Evolutionary conservation across 1,139 yeast genomes (phyloP), one percentile per base, ranked within the genome.

Genomic region (Arxiozyma bovina): DNA sequence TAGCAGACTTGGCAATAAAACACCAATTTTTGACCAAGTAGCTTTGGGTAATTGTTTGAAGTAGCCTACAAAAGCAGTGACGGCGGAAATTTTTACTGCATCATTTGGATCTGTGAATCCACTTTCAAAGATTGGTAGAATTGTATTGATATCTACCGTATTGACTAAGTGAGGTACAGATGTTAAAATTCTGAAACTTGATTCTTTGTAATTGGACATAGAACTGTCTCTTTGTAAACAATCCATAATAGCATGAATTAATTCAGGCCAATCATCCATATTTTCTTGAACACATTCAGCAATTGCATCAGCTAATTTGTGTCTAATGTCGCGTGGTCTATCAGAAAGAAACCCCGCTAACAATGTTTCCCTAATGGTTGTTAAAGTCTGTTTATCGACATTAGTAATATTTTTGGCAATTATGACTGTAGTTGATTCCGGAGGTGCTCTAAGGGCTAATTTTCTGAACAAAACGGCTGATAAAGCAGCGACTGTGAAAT

Each of bases 261-360:
- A 77, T 50, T 87, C 91, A 34, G 83, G 80, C 98, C 98, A 91
- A 17, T 76, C 71, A 27, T 75, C 74, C 43, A 74, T 69, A 61
- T 82, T 87, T 50, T 78, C 82, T 62, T 82, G 83, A 3, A 96
- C 95, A 45, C 93, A 82, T 70, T 91, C 98, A 1, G 98, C 88
- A 55, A 93, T 87, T 4, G 96, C 96, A 73, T 93, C 99, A 4
- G 96, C 84, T 54, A 93, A 76, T 68, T 93, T 93, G 70, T 91
- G 97, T 68, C 98, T 83, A 42, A 90, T 91, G 47, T 64, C 62
- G 57, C 81, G 81, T 23, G 86, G 75, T 66, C 83, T 86, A 55
- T 78, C 83, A 3, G 83, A 68, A 6, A 79, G 69, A 61, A 93
- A 88, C 15, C 97, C 98, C 54, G 78, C 78, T 61, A 91, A 76